Conservation (phyloP, 345 rosid genomes). For the Erodium maritimum region DNA sequence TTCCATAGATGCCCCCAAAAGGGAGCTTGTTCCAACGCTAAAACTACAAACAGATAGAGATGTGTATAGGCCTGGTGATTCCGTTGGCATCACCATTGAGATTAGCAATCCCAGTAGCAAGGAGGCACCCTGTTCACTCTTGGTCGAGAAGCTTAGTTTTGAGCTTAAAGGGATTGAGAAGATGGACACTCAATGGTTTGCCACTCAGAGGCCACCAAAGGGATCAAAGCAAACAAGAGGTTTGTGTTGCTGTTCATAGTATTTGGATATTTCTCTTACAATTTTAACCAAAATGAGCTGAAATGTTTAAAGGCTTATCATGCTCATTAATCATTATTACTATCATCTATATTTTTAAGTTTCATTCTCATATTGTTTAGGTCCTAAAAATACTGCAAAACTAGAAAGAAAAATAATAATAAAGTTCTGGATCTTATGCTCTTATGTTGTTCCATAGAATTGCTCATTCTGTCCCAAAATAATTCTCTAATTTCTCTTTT, state of each 20-base stretch:
- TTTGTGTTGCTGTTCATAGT: constrained; percentile 10
- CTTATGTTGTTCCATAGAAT: too few species aligned
- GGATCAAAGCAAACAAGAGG: constrained; percentile 68
- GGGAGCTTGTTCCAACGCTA: constrained; percentile 31
- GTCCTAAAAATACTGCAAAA: too few species aligned
- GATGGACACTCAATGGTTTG: constrained; percentile 73
- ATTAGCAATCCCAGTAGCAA: constrained; percentile 28
- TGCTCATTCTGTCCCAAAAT: too few species aligned
- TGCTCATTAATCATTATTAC: too few species aligned
- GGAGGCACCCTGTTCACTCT: constrained; percentile 24
- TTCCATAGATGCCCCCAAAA: constrained; percentile 12
- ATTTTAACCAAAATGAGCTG: not conserved
- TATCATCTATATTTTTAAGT: not conserved
- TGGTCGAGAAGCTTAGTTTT: constrained; percentile 70
- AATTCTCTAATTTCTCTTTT: too few species aligned
- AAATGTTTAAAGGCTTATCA: not conserved
- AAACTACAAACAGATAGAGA: constrained; percentile 55
- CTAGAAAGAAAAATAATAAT: too few species aligned
- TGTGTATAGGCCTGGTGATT: constrained; percentile 84
- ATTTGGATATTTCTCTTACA: too few species aligned
- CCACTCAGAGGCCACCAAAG: constrained; percentile 50
- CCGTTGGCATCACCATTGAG: constrained; percentile 53
- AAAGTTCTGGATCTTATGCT: too few species aligned
- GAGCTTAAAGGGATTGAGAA: constrained; percentile 79
- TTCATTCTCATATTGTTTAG: too few species aligned